phyloP scores from a whole-genome alignment of 495 filamentous ascomycete genomes.

The Aspergillus sclerotioniger region DNA sequence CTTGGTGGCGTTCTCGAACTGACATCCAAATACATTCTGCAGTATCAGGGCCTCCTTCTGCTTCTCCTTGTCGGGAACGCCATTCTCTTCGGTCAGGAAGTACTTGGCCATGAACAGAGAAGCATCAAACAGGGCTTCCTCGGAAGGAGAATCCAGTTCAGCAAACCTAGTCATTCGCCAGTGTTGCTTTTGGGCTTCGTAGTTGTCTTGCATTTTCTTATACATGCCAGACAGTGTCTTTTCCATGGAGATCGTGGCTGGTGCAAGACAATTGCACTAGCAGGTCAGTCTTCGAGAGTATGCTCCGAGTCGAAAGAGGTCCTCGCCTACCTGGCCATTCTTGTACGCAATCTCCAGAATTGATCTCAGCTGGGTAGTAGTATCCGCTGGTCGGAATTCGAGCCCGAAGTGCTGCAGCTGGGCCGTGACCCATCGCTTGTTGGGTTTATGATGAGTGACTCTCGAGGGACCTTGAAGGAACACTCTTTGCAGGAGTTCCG shows the following conservation, averaged over 20 bases:
- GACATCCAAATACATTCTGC: not conserved
- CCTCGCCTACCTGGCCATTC: not conserved
- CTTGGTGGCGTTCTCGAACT: not conserved
- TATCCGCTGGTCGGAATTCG: not conserved
- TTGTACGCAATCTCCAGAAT: not conserved
- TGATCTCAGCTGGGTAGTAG: not conserved
- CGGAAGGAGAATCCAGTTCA: not conserved
- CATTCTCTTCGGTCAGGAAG: not conserved
- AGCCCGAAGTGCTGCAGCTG: not conserved
- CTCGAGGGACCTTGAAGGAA: not conserved
- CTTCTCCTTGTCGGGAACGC: not conserved
- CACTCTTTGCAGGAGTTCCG: not conserved
- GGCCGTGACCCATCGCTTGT: not conserved
- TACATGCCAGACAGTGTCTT: not conserved
- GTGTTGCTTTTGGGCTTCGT: not conserved
- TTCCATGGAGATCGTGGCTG: too few relatives aligned
- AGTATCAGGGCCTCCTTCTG: not conserved
- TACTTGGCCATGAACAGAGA: not conserved
- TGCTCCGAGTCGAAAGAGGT: not conserved
- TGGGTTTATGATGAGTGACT: not conserved
- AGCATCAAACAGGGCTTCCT: not conserved
- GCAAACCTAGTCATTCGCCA: not conserved
- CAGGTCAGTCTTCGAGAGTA: too few relatives aligned
- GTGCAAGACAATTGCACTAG: too few relatives aligned
- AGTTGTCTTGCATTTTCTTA: not conserved